Percentiles rank a stretch among this genome's conserved stretches.
phyloP scores from a whole-genome alignment of 164 flowering plant species.

The Magnolia sinica region DNA sequence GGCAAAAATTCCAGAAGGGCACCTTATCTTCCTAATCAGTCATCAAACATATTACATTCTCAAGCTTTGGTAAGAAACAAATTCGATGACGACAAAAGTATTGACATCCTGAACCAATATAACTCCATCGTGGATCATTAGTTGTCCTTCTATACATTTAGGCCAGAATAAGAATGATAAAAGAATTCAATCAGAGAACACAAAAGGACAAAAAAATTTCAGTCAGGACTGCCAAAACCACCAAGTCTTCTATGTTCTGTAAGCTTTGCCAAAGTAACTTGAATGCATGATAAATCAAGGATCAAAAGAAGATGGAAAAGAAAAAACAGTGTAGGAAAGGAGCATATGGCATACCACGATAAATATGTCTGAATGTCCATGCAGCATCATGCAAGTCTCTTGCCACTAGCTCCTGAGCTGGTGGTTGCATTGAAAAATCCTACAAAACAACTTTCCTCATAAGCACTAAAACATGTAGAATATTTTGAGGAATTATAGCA shows the following conservation, averaged over 20 bases:
- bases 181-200: too few species aligned
- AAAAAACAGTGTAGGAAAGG: neutral
- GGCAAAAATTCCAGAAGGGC: neutral
- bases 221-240: too few species aligned
- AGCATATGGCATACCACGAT: constrained; percentile 59
- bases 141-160: neutral
- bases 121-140: neutral
- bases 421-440: constrained; percentile 97
- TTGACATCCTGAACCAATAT: neutral
- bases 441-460: constrained; percentile 22
- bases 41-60: neutral
- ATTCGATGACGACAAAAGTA: neutral
- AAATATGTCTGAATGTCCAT: constrained; percentile 94
- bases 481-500: neutral
- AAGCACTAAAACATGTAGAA: constrained; percentile 12
- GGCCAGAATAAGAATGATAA: neutral
- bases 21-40: neutral
- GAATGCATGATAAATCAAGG: neutral
- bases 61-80: neutral
- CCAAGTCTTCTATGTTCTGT: too few species aligned
- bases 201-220: too few species aligned
- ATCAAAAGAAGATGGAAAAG: neutral
- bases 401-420: constrained; percentile 83
- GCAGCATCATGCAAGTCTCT: constrained; percentile 78
- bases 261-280: too few species aligned